phyloP scores from a whole-genome alignment of 352 stramenopile genomes.

The Phytophthora constricta region DNA sequence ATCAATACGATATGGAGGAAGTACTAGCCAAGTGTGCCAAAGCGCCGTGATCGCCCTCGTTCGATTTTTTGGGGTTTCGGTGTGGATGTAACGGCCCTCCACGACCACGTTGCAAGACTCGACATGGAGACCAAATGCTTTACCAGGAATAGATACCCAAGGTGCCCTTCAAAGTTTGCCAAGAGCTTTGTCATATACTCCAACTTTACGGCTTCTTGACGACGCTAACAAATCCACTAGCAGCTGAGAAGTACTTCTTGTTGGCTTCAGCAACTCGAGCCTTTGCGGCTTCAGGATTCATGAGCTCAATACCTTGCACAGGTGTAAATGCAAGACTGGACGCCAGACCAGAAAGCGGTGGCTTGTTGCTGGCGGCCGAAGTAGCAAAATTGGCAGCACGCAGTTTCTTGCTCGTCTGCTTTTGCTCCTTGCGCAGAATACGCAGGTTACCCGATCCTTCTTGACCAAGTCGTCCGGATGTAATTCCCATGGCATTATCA shows the following conservation, averaged over 20 bases:
- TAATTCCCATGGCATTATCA: constrained; percentile 98
- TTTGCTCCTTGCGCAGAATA: constrained; percentile 90
- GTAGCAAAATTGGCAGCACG: constrained; percentile 88
- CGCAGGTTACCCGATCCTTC: constrained; percentile 91
- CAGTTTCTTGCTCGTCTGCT: constrained; percentile 94
- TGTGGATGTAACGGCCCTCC: no score
- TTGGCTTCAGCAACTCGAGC: constrained; percentile 94
- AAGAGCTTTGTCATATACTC: no score
- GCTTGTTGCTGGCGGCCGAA: constrained; percentile 52
- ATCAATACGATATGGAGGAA: no score
- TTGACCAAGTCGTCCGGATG: constrained; percentile 90
- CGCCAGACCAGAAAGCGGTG: constrained; percentile 88
- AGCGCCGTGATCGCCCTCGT: no score
- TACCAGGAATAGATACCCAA: no score
- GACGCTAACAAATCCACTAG: constrained; percentile 96
- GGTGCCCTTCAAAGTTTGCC: no score
- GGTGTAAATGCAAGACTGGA: constrained; percentile 98
- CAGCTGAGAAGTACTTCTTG: constrained; percentile 97
- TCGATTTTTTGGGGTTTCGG: no score
- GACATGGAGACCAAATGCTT: no score
- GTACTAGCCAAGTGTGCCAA: no score
- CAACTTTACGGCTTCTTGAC: constrained; percentile 74
- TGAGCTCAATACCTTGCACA: constrained; percentile 96
- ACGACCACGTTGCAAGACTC: no score
- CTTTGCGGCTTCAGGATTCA: constrained; percentile 96